phyloP scores from a whole-genome alignment of 2,329 filamentous ascomycete species.

The Mycosphaerella sp. region DNA sequence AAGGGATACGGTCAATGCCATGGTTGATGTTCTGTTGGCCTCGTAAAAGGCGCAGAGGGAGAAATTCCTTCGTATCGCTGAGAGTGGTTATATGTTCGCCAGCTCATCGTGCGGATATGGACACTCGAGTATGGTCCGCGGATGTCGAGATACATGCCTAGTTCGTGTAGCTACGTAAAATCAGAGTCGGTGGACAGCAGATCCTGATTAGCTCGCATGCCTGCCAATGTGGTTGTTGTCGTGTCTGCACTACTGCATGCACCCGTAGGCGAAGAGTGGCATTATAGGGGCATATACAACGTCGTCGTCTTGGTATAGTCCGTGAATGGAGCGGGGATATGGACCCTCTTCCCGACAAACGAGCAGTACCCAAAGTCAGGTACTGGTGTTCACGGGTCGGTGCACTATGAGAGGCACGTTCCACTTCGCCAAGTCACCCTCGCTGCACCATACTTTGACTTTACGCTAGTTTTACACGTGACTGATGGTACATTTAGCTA shows the following conservation, averaged over 20 bases:
- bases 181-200: slow-evolving; percentile 1
- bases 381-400: too few species aligned
- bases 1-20: slow-evolving; percentile 2
- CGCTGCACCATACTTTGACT: too few species aligned
- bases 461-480: too few species aligned
- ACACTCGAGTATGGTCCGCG: background rate
- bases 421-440: too few species aligned
- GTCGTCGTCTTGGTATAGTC: too few species aligned
- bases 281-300: too few species aligned
- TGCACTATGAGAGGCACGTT: too few species aligned
- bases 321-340: too few species aligned
- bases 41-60: background rate
- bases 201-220: background rate
- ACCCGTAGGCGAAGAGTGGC: too few species aligned
- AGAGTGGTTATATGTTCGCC: background rate
- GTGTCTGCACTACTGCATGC: slow-evolving; percentile 4
- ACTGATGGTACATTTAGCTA: too few species aligned
- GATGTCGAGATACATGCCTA: slow-evolving; percentile 2
- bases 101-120: slow-evolving; percentile 5
- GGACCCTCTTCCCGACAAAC: too few species aligned
- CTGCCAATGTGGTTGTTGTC: background rate
- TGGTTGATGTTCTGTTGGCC: background rate
- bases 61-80: background rate
- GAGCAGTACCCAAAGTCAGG: too few species aligned
- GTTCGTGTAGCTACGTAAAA: slow-evolving; percentile 1